A percentile compares a stretch with the other conserved stretches of the same genome.
Conservation (phyloP, 441 rosid species). For the Omphalea diandra region DNA sequence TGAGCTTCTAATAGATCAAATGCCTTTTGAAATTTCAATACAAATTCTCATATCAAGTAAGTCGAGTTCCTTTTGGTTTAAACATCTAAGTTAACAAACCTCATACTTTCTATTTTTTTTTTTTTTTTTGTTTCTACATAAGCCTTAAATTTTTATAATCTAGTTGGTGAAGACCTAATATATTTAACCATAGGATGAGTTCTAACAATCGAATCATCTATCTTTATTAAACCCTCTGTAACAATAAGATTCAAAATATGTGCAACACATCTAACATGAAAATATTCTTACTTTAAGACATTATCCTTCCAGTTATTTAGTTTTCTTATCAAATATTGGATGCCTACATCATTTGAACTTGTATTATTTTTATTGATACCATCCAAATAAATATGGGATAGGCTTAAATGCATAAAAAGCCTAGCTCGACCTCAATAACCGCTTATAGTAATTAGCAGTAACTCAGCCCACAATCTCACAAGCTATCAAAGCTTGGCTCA, state of each 20-base stretch:
- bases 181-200: not conserved
- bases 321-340: no score
- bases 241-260: slow-evolving; percentile 1
- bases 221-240: not conserved
- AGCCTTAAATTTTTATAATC: not conserved
- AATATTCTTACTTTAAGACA: not conserved
- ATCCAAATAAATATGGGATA: no score
- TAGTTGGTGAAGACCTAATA: slow-evolving; percentile 1
- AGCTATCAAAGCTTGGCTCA: no score
- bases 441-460: no score
- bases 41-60: not conserved
- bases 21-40: no score
- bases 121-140: not conserved
- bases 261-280: not conserved
- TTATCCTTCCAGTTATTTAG: no score
- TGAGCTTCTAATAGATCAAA: not conserved
- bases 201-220: not conserved
- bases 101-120: no score
- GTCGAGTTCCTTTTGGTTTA: not conserved
- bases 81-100: not conserved
- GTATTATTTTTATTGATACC: no score
- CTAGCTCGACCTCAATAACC: no score
- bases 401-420: no score
- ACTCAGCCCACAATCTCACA: no score
- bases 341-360: no score